phyloP scores from a whole-genome alignment of 2,329 filamentous ascomycete genomes.

The Cytospora paraplurivora region DNA sequence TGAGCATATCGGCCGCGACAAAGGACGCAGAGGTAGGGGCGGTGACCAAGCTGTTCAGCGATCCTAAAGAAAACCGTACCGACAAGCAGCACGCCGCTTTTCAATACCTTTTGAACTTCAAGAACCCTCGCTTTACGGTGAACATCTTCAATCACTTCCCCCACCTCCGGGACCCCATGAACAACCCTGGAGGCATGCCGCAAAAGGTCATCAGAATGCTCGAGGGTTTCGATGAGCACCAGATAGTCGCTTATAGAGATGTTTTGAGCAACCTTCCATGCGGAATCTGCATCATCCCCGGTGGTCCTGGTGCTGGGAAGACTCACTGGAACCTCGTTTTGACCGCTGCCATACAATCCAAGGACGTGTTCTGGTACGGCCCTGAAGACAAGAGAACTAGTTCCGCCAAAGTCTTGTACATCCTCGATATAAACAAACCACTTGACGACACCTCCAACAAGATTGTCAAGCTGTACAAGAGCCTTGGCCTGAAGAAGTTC shows the following conservation, averaged over 20 bases:
- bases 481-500: conserved; percentile 39
- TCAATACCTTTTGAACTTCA: conserved; percentile 32
- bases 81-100: conserved; percentile 31
- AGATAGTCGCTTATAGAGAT: conserved; percentile 40
- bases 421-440: conserved; percentile 52
- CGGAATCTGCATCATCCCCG: conserved; percentile 48
- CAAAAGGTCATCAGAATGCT: conserved; percentile 33
- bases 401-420: conserved; percentile 44
- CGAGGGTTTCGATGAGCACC: conserved; percentile 42
- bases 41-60: conserved; percentile 17
- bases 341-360: conserved; percentile 35
- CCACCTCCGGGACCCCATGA: conserved; percentile 30
- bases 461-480: conserved; percentile 42
- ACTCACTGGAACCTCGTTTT: conserved; percentile 50
- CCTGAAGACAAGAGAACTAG: conserved; percentile 35
- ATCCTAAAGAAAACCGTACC: conserved; percentile 10
- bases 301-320: conserved; percentile 51
- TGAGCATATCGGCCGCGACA: conserved; percentile 20
- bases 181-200: conserved; percentile 23
- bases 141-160: conserved; percentile 33
- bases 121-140: conserved; percentile 26
- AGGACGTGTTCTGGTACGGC: conserved; percentile 34
- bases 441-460: conserved; percentile 49
- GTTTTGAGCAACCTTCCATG: conserved; percentile 44
- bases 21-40: conserved; percentile 26